Evolutionary conservation across 805 yeast genomes (phyloP), one percentile per base, ranked within the genome.

Genomic region (Monosporozyma aerobia): DNA sequence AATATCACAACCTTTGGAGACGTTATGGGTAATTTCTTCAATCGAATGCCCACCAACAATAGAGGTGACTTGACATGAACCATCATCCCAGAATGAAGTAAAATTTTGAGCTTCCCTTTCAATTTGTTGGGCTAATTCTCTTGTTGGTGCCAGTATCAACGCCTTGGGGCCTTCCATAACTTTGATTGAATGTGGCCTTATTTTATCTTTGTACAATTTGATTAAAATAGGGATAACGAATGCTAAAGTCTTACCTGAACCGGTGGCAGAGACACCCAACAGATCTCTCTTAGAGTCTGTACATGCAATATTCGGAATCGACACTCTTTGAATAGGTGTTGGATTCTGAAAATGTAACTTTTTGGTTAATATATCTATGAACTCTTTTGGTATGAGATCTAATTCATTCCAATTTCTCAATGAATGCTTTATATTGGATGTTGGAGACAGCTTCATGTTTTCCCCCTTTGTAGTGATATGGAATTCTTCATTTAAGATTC

Each of bases 181-280:
- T 53, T 73, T 75, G 37, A 79, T 74, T 14, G 63, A 55, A n/a
- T 71, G 76, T 52, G 76, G 78, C 27, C 79, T 59, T 19, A 72
- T 63, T 0, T 81, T 80, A 44, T 71, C 67, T 62, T 67, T 77
- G 69, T 69, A 56, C 14, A 85, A 71, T 57, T 80, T 81, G 2
- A 80, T 65, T 9, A 87, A 63, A 49, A 88, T 68, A 0, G 99
- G 98, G 2, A 92, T 67, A 10, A 87, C 65, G 67, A 83, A 92
- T 2, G 95, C 85, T 11, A 90, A 72, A 0, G 99, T 92, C 64
- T 94, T 92, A 60, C 99, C 99, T 1, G 96, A 87, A 11, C 99
- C 99, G 0, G 99, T 92, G 59, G 90, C 90, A 0, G 98, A 97
- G n/a, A 90, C 78, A 13, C 96, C 98, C 3, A 45, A 22, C 5